Conservation (phyloP, 306 rosid species). For the Rubus idaeus region DNA sequence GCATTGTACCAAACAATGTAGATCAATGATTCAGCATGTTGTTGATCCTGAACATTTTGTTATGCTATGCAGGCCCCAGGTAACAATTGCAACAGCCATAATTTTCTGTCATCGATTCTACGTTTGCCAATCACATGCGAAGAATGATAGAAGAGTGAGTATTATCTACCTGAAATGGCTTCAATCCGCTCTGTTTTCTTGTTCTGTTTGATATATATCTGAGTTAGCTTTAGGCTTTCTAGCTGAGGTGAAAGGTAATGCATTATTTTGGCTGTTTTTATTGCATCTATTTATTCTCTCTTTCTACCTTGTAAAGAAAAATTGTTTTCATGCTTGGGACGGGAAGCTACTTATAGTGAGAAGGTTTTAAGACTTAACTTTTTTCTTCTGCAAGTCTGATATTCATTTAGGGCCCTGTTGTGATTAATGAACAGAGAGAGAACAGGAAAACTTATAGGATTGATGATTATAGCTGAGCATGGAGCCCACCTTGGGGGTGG, state of each 20-base stretch:
- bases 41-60: constrained; percentile 15
- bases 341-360: neutral
- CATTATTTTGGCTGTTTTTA: neutral
- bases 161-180: neutral
- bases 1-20: neutral
- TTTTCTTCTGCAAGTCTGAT: neutral
- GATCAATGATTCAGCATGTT: constrained; percentile 12
- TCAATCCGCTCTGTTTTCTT: neutral
- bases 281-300: neutral
- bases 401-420: neutral
- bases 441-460: neutral
- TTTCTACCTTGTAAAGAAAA: neutral
- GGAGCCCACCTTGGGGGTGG: neutral
- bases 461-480: neutral
- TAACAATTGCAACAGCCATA: constrained; percentile 97
- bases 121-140: constrained; percentile 92
- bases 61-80: constrained; percentile 91
- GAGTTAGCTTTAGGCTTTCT: constrained; percentile 5
- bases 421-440: neutral
- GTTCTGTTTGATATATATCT: neutral
- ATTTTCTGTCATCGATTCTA: constrained; percentile 95
- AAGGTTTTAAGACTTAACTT: neutral
- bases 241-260: neutral
- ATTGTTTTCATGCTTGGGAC: neutral
- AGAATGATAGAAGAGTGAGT: constrained; percentile 96